Conservation (phyloP, 2,329 filamentous ascomycete genomes). For the Dothideomycetes sp. region DNA sequence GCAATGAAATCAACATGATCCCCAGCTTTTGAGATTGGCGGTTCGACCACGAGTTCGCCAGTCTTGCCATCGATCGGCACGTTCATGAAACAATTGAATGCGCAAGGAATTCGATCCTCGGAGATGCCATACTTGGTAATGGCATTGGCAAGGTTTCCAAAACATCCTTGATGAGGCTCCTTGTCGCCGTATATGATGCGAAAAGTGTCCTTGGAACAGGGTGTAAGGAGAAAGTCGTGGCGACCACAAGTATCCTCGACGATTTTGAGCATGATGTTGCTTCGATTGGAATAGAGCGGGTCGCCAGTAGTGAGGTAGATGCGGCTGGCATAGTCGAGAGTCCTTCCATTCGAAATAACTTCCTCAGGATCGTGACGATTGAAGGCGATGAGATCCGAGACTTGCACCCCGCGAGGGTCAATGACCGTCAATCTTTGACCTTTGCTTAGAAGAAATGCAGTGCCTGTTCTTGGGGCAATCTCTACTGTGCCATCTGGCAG, state of each 20-base stretch:
- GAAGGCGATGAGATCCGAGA: conserved; percentile 13
- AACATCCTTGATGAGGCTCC: conserved; percentile 17
- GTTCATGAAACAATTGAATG: conserved; percentile 20
- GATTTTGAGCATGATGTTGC: conserved; percentile 10
- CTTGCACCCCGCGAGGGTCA: conserved; percentile 14
- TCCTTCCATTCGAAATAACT: conserved; percentile 14
- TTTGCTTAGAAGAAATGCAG: conserved; percentile 12
- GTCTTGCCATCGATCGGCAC: conserved; percentile 15
- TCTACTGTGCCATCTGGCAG: conserved; percentile 2
- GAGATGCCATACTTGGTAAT: conserved; percentile 12
- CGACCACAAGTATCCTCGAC: conserved; percentile 5
- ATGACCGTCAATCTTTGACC: conserved; percentile 14
- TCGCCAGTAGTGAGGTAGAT: conserved; percentile 14
- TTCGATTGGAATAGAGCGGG: conserved; percentile 13
- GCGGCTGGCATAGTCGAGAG: conserved; percentile 14
- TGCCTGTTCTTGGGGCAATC: conserved; percentile 12
- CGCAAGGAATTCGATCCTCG: conserved; percentile 14
- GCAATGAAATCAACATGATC: conserved; percentile 17
- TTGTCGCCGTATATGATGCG: conserved; percentile 16
- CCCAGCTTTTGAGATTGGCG: conserved; percentile 15
- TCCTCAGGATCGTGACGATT: conserved; percentile 12
- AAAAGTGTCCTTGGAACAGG: conserved; percentile 14
- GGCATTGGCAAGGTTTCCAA: conserved; percentile 16
- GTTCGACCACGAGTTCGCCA: conserved; percentile 14
- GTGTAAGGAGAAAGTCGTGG: conserved; percentile 15